A percentile compares a stretch with the other conserved stretches of the same genome.
Conservation (phyloP, 805 yeast species). For the Candida boleticola region DNA sequence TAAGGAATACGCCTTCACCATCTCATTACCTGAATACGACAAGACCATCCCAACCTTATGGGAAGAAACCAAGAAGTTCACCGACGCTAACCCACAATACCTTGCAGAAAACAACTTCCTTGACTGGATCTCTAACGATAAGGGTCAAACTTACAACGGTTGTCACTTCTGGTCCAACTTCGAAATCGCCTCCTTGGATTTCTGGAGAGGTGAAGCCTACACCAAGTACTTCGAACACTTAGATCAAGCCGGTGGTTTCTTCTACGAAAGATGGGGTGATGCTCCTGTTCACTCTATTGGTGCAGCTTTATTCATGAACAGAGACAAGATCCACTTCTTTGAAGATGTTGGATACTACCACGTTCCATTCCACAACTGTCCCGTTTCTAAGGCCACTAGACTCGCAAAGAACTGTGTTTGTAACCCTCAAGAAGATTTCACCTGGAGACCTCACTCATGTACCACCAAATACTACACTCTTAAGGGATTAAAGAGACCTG, state of each 20-base stretch:
- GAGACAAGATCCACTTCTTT: slow-evolving; percentile 70
- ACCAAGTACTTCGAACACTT: slow-evolving; percentile 65
- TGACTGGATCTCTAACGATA: slow-evolving; percentile 68
- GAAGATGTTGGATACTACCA: slow-evolving; percentile 85
- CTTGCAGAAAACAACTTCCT: slow-evolving; percentile 62
- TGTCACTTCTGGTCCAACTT: slow-evolving; percentile 94
- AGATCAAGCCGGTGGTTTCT: slow-evolving; percentile 86
- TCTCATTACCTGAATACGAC: slow-evolving; percentile 75
- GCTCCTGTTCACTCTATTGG: slow-evolving; percentile 92
- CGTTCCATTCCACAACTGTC: slow-evolving; percentile 80
- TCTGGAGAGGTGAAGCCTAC: slow-evolving; percentile 77
- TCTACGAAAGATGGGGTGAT: slow-evolving; percentile 93
- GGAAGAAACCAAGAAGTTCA: slow-evolving; percentile 70
- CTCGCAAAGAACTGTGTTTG: slow-evolving; percentile 66
- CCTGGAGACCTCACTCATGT: slow-evolving; percentile 75
- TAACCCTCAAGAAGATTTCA: slow-evolving; percentile 68
- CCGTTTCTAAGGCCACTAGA: slow-evolving; percentile 62
- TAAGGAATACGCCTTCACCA: slow-evolving; percentile 85
- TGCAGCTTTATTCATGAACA: slow-evolving; percentile 72
- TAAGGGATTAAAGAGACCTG: slow-evolving; percentile 6
- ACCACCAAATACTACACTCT: slow-evolving; percentile 45
- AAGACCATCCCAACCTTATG: slow-evolving; percentile 87
- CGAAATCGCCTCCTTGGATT: slow-evolving; percentile 70
- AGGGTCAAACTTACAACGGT: slow-evolving; percentile 67
- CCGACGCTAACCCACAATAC: slow-evolving; percentile 57